phyloP scores from a whole-genome alignment of 2,329 filamentous ascomycete genomes.

The Fusarium odoratissimum region DNA sequence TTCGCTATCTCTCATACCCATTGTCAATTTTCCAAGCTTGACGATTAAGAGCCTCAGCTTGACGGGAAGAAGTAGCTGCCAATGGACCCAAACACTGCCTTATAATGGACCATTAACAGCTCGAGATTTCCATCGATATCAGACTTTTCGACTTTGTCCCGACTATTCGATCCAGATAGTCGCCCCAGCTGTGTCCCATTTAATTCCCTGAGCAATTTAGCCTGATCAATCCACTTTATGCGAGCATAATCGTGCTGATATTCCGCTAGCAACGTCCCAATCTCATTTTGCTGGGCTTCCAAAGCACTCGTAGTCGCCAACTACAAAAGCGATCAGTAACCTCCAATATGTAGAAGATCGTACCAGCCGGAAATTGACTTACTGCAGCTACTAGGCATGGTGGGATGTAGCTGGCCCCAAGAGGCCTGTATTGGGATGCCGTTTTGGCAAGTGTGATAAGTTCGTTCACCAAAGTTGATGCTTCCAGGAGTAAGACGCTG shows the following conservation, averaged over 20 bases:
- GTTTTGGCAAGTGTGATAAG: background rate
- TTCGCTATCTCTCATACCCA: accelerated
- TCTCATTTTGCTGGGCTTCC: background rate
- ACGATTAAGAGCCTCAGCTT: background rate
- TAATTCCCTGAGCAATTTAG: background rate
- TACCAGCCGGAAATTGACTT: accelerated
- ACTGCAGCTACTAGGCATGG: background rate
- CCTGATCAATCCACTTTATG: constrained; percentile 9
- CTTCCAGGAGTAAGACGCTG: background rate
- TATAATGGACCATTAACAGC: background rate
- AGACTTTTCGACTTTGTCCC: background rate
- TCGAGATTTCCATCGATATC: background rate
- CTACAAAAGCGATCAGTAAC: background rate
- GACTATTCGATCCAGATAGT: background rate
- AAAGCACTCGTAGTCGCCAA: background rate
- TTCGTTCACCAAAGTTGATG: background rate
- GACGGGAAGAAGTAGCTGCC: background rate
- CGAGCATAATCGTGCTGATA: constrained; percentile 17
- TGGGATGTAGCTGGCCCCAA: constrained; percentile 5
- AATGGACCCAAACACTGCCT: background rate
- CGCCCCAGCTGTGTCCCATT: accelerated
- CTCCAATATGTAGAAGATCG: accelerated
- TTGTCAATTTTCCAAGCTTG: accelerated
- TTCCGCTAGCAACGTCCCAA: background rate
- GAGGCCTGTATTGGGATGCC: background rate